Conservation (phyloP, 768 basidiomycete species). For the Boletus rubropictus region DNA sequence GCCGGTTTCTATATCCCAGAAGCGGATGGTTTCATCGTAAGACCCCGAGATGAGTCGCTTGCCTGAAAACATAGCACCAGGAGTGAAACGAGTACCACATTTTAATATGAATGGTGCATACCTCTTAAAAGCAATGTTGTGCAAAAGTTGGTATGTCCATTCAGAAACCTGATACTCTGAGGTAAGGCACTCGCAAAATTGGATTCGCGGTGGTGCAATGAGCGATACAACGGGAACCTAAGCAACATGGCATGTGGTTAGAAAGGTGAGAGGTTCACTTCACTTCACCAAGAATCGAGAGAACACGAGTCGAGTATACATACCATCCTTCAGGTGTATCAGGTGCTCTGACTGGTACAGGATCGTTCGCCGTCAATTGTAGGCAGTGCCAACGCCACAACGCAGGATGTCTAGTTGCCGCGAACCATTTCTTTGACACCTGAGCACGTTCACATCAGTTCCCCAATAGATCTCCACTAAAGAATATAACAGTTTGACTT, state of each 20-base stretch:
- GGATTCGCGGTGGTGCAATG: constrained; percentile 77
- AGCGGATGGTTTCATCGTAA: constrained; percentile 87
- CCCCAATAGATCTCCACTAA: not conserved
- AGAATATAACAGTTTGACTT: not conserved
- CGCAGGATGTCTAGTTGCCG: constrained; percentile 48
- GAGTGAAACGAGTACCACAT: not conserved
- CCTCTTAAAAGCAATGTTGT: constrained; percentile 70
- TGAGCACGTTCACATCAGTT: constrained; percentile 10
- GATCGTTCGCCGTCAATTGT: constrained; percentile 66
- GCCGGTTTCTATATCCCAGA: constrained; percentile 77
- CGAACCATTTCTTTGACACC: constrained; percentile 42
- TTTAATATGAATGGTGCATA: constrained; percentile 10
- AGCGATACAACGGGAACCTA: constrained; percentile 69
- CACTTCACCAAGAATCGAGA: not conserved
- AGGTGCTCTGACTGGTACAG: constrained; percentile 58
- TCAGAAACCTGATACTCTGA: constrained; percentile 71
- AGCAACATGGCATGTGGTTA: not conserved
- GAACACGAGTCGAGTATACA: constrained; percentile 19
- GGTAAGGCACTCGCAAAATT: constrained; percentile 76
- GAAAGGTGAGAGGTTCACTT: not conserved
- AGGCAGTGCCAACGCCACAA: constrained; percentile 77
- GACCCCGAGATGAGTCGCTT: constrained; percentile 84
- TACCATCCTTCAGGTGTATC: constrained; percentile 68
- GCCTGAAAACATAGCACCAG: constrained; percentile 31
- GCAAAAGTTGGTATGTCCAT: constrained; percentile 83